Evolutionary conservation across 164 flowering plant genomes (phyloP).

Genomic region (Piper longum): DNA sequence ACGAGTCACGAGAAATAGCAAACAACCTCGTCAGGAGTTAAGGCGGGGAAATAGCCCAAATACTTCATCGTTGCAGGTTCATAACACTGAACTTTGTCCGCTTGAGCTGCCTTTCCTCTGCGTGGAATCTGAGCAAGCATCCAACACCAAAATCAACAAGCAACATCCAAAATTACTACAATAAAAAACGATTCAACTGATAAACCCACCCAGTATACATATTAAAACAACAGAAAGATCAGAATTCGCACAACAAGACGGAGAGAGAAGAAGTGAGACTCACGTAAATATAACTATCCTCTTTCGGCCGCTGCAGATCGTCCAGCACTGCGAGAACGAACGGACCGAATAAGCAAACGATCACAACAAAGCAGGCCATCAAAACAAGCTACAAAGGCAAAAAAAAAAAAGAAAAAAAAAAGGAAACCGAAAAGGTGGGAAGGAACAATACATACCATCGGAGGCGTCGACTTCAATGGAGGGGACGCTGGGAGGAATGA

Average conservation of each 20-base stretch:
- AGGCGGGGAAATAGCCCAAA: conserved; percentile 69
- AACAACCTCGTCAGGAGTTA: conserved; percentile 66
- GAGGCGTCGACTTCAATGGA: conserved; percentile 91
- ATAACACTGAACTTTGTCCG: conserved; percentile 85
- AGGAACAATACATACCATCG: conserved; percentile 36
- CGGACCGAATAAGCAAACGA: not conserved
- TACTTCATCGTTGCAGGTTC: conserved; percentile 99
- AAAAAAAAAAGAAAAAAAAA: conserved; percentile 1
- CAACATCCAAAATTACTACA: not conserved
- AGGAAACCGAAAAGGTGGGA: not conserved
- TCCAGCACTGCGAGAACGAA: conserved; percentile 55
- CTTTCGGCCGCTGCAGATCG: conserved; percentile 64
- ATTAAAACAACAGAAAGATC: not conserved
- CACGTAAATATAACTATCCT: conserved; percentile 81
- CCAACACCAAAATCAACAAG: conserved; percentile 1
- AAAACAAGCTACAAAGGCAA: not conserved
- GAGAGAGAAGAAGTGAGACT: conserved; percentile 16
- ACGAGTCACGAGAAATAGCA: not conserved
- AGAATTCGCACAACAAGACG: not conserved
- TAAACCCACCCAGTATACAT: not conserved
- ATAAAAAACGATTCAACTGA: too few species aligned
- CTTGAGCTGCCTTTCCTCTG: conserved; percentile 49
- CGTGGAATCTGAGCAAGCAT: conserved; percentile 61
- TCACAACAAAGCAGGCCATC: too few species aligned
- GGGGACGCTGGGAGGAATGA: conserved; percentile 94